These are phyloP conservation scores for Aspergillus tubingensis DNA, from an alignment of 2,329 filamentous ascomycete genomes.

Conservation along the genomic window DNA sequence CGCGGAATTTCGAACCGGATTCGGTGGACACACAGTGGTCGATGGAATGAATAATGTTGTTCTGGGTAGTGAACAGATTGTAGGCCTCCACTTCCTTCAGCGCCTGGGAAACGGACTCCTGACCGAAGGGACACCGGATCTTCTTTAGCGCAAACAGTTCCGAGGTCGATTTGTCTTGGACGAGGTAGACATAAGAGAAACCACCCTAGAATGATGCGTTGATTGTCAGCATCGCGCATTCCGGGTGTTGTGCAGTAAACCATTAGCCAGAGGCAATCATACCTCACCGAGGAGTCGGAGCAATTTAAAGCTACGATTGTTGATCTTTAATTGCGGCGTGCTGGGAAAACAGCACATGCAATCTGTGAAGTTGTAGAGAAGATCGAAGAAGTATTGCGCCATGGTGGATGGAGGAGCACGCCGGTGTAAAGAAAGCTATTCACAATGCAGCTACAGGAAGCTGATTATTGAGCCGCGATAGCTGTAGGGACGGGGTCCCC, in stretches of 20 bases:
- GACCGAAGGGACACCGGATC: conserved; percentile 96
- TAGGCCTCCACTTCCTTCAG: conserved; percentile 98
- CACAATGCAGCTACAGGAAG: background rate
- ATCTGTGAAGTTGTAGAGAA: conserved; percentile 88
- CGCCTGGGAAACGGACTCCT: conserved; percentile 91
- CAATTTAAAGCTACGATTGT: conserved; percentile 93
- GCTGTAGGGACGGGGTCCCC: background rate
- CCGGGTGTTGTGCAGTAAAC: background rate
- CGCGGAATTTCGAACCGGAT: conserved; percentile 56
- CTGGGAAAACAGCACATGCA: conserved; percentile 96
- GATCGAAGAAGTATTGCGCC: conserved; percentile 83
- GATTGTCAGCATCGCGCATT: conserved; percentile 14
- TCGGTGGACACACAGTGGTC: conserved; percentile 82
- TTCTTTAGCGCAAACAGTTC: conserved; percentile 95
- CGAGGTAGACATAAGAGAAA: conserved; percentile 98
- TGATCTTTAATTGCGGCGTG: conserved; percentile 92
- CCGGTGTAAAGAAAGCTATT: background rate
- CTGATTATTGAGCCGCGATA: background rate
- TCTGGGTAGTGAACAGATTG: conserved; percentile 77
- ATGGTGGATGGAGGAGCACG: conserved; percentile 46
- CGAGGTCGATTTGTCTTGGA: conserved; percentile 82
- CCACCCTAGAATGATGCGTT: conserved; percentile 64
- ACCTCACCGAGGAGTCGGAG: conserved; percentile 89
- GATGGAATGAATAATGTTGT: conserved; percentile 82
- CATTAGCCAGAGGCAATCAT: conserved; percentile 29